phyloP scores from a whole-genome alignment of 2,329 filamentous ascomycete genomes.

The Colletotrichum orchidophilum region DNA sequence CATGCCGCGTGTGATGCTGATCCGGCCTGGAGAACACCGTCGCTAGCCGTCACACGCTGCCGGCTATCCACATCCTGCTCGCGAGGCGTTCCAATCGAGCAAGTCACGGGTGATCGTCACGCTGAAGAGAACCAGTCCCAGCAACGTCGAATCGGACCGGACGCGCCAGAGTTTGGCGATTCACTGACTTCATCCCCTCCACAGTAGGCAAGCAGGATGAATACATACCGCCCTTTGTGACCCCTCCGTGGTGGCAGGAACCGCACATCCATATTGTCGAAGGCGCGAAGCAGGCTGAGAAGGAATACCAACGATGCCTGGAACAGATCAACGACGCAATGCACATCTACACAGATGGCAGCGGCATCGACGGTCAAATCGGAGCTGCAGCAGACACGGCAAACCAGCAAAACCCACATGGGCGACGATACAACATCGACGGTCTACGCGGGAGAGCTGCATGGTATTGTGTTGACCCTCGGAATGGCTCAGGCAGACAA shows the following conservation, averaged over 20 bases:
- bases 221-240: neutral
- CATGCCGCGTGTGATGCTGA: too few species aligned
- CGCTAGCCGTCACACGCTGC: too few species aligned
- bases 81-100: too few species aligned
- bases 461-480: neutral
- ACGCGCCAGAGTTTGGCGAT: too few species aligned
- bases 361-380: conserved; percentile 22
- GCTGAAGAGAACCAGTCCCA: too few species aligned
- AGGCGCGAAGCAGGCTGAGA: neutral
- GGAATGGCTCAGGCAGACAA: neutral
- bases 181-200: too few species aligned
- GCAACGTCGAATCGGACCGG: too few species aligned
- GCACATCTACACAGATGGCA: conserved; percentile 24
- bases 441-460: neutral
- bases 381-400: neutral
- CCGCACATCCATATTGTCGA: neutral
- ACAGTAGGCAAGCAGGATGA: too few species aligned
- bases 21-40: too few species aligned
- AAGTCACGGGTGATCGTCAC: too few species aligned
- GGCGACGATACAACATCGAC: neutral
- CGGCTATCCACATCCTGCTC: too few species aligned
- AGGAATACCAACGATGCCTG: neutral
- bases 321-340: neutral
- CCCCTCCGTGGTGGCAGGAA: neutral
- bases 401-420: neutral